A percentile compares a stretch with the other conserved stretches of the same genome.
phyloP scores from a whole-genome alignment of 2,329 filamentous ascomycete species.

The Ascochyta koolunga region DNA sequence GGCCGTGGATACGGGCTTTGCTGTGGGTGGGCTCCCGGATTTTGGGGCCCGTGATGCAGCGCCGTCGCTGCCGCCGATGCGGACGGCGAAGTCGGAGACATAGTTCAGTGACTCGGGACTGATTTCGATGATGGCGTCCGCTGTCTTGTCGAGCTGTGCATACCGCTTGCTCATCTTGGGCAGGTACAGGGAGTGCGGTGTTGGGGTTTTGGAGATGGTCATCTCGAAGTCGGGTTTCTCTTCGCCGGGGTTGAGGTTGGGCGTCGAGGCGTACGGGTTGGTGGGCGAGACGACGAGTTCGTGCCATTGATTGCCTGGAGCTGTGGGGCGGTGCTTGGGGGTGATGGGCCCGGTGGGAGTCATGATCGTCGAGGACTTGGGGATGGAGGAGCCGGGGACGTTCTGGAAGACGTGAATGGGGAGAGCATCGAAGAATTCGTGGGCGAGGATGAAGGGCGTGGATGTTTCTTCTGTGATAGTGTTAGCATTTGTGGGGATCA shows the following conservation, averaged over 20 bases:
- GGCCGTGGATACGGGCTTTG: conserved; percentile 19
- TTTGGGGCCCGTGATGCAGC: conserved; percentile 10
- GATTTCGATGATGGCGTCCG: conserved; percentile 81
- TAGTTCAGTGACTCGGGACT: conserved; percentile 86
- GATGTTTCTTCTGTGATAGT: conserved; percentile 64
- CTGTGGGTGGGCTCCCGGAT: conserved; percentile 49
- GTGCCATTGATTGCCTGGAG: conserved; percentile 49
- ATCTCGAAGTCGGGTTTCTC: conserved; percentile 81
- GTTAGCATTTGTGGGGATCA: conserved; percentile 19
- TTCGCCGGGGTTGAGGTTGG: conserved; percentile 19
- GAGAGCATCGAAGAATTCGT: conserved; percentile 98
- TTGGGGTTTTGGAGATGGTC: conserved; percentile 74
- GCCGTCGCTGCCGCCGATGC: conserved; percentile 71
- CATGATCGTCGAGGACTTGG: conserved; percentile 51
- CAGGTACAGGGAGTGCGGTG: conserved; percentile 83
- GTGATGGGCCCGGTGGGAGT: conserved; percentile 57
- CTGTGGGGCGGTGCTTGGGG: conserved; percentile 46
- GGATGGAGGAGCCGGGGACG: conserved; percentile 55
- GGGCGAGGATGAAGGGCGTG: conserved; percentile 90
- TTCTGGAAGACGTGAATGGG: conserved; percentile 95
- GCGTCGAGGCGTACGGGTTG: conserved; percentile 39
- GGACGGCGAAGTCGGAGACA: conserved; percentile 77
- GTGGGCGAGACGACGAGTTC: conserved; percentile 53
- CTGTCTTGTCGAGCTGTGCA: conserved; percentile 69
- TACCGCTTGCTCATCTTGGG: conserved; percentile 83